phyloP scores from a whole-genome alignment of 2,329 filamentous ascomycete species.

The Ophiognomonia clavigignenti-juglandacearum region DNA sequence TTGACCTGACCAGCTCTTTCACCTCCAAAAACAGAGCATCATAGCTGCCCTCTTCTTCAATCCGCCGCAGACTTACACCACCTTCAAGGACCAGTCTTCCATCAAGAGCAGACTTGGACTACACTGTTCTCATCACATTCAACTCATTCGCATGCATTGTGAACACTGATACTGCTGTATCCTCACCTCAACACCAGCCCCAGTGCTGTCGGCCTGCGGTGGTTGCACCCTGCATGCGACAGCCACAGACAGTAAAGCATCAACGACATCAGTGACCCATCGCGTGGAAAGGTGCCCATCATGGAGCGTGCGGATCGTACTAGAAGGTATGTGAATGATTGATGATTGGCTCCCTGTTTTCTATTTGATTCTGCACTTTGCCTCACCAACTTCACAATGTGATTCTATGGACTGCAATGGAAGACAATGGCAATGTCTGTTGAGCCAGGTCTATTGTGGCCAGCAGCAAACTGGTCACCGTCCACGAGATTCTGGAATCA shows the following conservation, averaged over 20 bases:
- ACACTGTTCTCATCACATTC: neutral
- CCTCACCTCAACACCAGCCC: too few species aligned
- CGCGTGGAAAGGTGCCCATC: too few species aligned
- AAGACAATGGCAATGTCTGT: neutral
- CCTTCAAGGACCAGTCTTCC: neutral
- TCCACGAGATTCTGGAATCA: neutral
- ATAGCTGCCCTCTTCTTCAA: neutral
- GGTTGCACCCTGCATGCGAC: too few species aligned
- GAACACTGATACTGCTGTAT: neutral
- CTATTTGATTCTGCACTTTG: neutral
- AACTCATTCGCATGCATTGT: neutral
- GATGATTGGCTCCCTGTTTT: too few species aligned
- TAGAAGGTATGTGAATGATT: constrained; percentile 11
- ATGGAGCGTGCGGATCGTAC: constrained; percentile 16
- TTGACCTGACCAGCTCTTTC: too few species aligned
- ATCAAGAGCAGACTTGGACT: neutral
- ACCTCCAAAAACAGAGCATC: neutral
- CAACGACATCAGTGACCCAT: too few species aligned
- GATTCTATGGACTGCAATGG: neutral
- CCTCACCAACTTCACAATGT: neutral
- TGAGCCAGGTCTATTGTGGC: neutral
- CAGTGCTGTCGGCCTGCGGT: too few species aligned
- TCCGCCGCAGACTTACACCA: neutral
- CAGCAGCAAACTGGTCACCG: neutral
- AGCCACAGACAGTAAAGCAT: too few species aligned